Evolutionary conservation across 768 basidiomycete species (phyloP), one percentile per base, ranked within the genome.

Genomic region (Tulasnella sp.): DNA sequence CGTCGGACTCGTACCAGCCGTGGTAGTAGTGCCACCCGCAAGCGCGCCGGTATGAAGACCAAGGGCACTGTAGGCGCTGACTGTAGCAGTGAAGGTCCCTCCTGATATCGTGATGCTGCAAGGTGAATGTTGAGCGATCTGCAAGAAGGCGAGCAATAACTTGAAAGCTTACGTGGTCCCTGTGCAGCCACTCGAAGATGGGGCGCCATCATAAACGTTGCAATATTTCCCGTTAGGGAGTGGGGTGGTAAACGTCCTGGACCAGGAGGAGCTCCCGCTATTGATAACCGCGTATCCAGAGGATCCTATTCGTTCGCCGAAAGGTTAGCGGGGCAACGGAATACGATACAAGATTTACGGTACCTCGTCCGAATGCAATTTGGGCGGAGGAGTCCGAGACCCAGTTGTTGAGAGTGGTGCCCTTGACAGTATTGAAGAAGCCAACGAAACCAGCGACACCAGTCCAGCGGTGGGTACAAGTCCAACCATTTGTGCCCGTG

Each of bases 21-120:
- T 75, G 39, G 80, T 79, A 0, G 48, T 80, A 0, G 76, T 68
- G 46, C 74, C 75, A 24, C 56, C 44, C 5, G 56, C 76, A 8
- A 73, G 72, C 12, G 82, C 80, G 68, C 82, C 82, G 10, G 75
- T 81, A 68, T 81, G 79, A 10, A 82, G 40, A 9, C 79, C 82
- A 12, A 82, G 82, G 1, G 91, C 90, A 79, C 86, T 88, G 5
- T 90, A 87, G 0, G 89, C 86, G 1, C 86, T 84, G 0, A 92
- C 87, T 0, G 86, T 88, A 0, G 88, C 88, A 6, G 83, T 87
- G 83, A 92, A 89, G 6, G 80, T 81, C 0, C 91, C 86, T 14
- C 76, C 76, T 1, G 87, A 87, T 19, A 92, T 89, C 0, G 86
- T 87, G 81, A 89, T 84, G 0, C 90, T 91, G 36, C 19, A n/a